These are phyloP conservation scores for Colletotrichum cuscutae DNA, from an alignment of 2,329 filamentous ascomycete species.

Conservation along the genomic window DNA sequence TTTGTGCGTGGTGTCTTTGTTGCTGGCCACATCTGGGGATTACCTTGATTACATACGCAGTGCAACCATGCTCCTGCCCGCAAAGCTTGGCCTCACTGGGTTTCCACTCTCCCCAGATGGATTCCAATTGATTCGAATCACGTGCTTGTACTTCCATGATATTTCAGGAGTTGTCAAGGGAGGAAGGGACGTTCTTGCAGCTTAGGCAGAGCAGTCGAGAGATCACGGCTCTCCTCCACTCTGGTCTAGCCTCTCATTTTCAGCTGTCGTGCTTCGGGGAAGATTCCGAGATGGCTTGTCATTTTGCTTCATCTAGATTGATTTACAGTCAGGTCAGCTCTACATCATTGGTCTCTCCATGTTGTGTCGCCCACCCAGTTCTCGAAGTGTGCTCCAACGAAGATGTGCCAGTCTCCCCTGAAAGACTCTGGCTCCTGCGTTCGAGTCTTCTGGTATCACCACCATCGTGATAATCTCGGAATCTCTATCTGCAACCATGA, in stretches of 20 bases:
- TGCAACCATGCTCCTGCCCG: not conserved
- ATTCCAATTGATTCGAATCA: not conserved
- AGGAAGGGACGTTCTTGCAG: not conserved
- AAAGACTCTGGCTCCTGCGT: not conserved
- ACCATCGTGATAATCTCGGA: not conserved
- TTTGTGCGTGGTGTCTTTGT: conserved; percentile 3
- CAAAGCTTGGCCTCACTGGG: not conserved
- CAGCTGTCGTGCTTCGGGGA: not conserved
- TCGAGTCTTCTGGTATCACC: not conserved
- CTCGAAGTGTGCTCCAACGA: not conserved
- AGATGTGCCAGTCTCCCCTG: not conserved
- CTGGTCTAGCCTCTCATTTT: not conserved
- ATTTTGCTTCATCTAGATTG: not conserved
- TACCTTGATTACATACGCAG: not conserved
- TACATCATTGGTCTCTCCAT: not conserved
- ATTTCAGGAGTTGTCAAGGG: not conserved
- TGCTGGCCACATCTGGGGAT: not conserved
- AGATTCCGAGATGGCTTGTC: not conserved
- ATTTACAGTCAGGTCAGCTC: not conserved
- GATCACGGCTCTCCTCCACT: not conserved
- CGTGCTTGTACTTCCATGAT: not conserved
- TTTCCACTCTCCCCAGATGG: not conserved
- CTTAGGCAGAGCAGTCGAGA: not conserved
- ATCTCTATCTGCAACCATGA: not conserved
- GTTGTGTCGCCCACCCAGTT: not conserved